These are phyloP conservation scores for Cutaneotrichosporon cutaneum DNA, from an alignment of 1,284 basidiomycete species.

Conservation along the genomic window DNA sequence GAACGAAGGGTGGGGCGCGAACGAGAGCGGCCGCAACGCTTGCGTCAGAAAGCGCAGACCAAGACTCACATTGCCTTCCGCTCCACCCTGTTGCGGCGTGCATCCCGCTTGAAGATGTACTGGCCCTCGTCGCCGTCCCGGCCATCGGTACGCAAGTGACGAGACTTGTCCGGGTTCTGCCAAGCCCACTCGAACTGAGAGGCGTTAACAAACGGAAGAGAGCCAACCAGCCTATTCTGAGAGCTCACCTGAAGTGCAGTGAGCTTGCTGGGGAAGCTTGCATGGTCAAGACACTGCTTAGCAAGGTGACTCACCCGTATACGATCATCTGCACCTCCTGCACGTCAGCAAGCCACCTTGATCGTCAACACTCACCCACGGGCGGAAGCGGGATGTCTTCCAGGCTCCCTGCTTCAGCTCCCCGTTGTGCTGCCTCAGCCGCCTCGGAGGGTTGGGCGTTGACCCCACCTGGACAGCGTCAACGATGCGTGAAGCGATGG, in stretches of 20 bases:
- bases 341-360: background rate
- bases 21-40: slow-evolving; percentile 48
- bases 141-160: slow-evolving; percentile 48
- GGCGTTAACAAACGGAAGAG: background rate
- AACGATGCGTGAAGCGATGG: background rate
- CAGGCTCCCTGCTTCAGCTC: slow-evolving; percentile 70
- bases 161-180: slow-evolving; percentile 65
- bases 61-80: slow-evolving; percentile 44
- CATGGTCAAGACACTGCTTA: slow-evolving; percentile 9
- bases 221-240: background rate
- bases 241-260: slow-evolving; percentile 61
- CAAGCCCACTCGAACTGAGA: slow-evolving; percentile 86
- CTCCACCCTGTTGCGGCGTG: slow-evolving; percentile 39
- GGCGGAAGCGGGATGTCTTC: slow-evolving; percentile 68
- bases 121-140: slow-evolving; percentile 9
- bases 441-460: slow-evolving; percentile 73
- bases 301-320: slow-evolving; percentile 55
- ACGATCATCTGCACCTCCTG: slow-evolving; percentile 78
- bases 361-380: slow-evolving; percentile 61
- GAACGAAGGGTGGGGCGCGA: slow-evolving; percentile 21
- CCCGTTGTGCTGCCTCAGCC: slow-evolving; percentile 84
- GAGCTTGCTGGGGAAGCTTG: slow-evolving; percentile 75
- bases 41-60: background rate
- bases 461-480: slow-evolving; percentile 66
- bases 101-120: slow-evolving; percentile 41